Evolutionary conservation across 2,329 filamentous ascomycete genomes (phyloP), one percentile per base, ranked within the genome.

Genomic region (Cadophora gregata): DNA sequence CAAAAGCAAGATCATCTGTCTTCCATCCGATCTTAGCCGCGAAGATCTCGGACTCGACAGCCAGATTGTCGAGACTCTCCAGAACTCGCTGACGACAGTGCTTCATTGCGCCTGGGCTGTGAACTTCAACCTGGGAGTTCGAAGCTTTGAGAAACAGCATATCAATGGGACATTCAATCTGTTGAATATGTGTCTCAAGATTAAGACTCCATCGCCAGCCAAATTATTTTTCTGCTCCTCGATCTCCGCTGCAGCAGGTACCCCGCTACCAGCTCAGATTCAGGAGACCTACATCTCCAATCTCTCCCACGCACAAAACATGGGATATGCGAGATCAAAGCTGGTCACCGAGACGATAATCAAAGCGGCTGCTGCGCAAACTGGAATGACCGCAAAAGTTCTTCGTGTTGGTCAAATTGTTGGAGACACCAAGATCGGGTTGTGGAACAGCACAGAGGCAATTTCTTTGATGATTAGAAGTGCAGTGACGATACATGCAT

Each of bases 61-160:
- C 0, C 65, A 71, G 0, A 63, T 65, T 1, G 79, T 79, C 31
- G 33, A 69, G 12, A 69, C 73, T 12, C 70, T 83, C 1, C 62
- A 58, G 12, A 53, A 61, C 7, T 65, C 77, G 1, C 71, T 86
- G 1, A 80, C 80, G 0, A 73, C 75, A 14, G 79, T 85, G 24
- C 82, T 86, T 29, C 84, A 86, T 76, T 79, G 79, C 67, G 83
- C 84, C 0, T 86, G 84, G 84, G 77, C 82, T 1, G 85, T 87
- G 31, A 86, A 87, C 73, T 87, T 87, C 78, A 86, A 85, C 73
- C 79, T 86, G 69, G 77, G 78, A 0, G 78, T 87, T 1, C 76
- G 78, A 1, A 83, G 79, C 62, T 86, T 87, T 68, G 84, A 85
- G 58, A 72, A 76, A 7, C 68, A 72, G 25, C 77, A 83, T 67